Base-by-base conservation (phyloP, 2,329 filamentous ascomycete genomes). In the Aspergillus felis region DNA sequence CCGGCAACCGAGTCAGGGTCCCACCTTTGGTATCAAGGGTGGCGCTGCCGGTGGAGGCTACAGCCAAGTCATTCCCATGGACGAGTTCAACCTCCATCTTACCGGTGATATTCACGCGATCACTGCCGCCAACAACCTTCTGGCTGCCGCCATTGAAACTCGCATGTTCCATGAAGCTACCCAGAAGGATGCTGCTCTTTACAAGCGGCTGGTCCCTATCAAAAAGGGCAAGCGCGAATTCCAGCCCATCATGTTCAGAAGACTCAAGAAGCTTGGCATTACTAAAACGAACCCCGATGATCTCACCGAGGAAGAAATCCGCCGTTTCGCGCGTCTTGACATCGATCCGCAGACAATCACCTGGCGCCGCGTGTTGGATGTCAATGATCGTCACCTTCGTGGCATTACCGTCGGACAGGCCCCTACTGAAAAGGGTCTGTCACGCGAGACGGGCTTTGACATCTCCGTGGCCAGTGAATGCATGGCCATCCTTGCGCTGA, bases 11-110 rank as follows among this genome's bases (percentile, higher is more conserved):
- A 96, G 91, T 68, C 94, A 97, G 79, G 94, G 94, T 4, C 94
- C 94, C 56, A 99, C 94, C 0, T 99, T 99, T 74, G 94, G 94
- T 69, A 97, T 99, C 83, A 99, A 99, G 82, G 94, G 94, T 61
- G 94, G 94, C 69, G 94, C 94, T 58, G 94, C 94, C 56, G 94
- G 94, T 69, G 94, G 94, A 74, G 94, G 94, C 42, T 99, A 97
- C 84, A 96, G 91, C 75, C 94, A 99, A 76, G 94, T 99, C 71
- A 97, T 99, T 68, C 94, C 94, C 58, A 99, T 99, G 94, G 94
- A 99, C 68, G 94, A 99, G 76, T 99, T 99, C 82, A 99, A 99
- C 78, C 81, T 99, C 71, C 94, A 99, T 75, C 79, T 99, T 69
- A 99, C 94, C 55, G 94, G 94, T 68, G 94, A 99, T 73, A 97